Evolutionary conservation across 345 rosid species (phyloP), one percentile per base, ranked within the genome.

Genomic region (Rhodomyrtus tomentosa): DNA sequence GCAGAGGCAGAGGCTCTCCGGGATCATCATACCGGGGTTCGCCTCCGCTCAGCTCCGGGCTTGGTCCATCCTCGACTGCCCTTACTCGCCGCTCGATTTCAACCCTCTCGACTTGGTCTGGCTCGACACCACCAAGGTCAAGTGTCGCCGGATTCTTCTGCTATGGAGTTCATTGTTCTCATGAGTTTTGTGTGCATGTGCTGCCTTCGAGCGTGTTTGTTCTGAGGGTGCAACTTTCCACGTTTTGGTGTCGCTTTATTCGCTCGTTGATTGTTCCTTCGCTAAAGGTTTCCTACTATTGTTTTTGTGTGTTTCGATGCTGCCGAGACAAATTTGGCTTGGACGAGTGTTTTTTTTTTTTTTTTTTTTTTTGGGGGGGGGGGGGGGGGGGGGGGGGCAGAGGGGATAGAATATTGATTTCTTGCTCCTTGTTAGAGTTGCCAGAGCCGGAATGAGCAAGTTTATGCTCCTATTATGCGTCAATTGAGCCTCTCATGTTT

Each of bases 11-110:
- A 74, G 91, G 92, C 86, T 95, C 18, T 97, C 99, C 18, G 99
- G 99, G 86, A 93, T 97, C 82, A 95, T 97, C 90, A 97, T 97
- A 20, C 99, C 99, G 16, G 99, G 98, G 68, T 97, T 97, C 87
- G 99, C 99, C 45, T 97, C 99, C 82, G 93, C 99, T 87, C 99
- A 96, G 98, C 89, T 97, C 15, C 88, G 99, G 85, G 99, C 99
- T 18, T 97, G 99, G 99, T 97, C 99, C 72, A 91, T 96, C 84
- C 99, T 97, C 79, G 99, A 97, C 92, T 97, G 99, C 82, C 99
- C 99, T 2, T 95, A 91, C 91, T 89, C 96, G 56, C 99, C 99
- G 29, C 95, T 97, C 88, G 98, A 97, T 91, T 97, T 97, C 91
- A 95, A 95, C 89, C 99, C 99, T 54, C 99, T 95, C 85, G 99